These are phyloP conservation scores for Plectranthus barbatus DNA, from an alignment of 257 asterid genomes.

Conservation along the genomic window DNA sequence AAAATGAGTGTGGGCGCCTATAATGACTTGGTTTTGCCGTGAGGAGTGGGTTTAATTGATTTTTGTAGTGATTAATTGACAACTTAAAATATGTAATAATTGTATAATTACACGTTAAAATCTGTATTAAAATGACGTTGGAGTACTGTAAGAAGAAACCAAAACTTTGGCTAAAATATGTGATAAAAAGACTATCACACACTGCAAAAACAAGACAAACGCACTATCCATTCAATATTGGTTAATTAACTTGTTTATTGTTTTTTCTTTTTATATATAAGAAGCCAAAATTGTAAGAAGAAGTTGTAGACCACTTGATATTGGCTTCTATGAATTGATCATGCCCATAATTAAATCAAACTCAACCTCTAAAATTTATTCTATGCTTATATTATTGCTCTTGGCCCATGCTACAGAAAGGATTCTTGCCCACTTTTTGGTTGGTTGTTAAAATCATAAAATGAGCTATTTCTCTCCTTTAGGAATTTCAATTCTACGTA, in stretches of 20 bases:
- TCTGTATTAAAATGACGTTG: background rate
- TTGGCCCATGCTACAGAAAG: conserved; percentile 3
- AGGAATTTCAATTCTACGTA: too few relatives aligned
- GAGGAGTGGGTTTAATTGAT: too few relatives aligned
- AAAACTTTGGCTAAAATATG: background rate
- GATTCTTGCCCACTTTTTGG: background rate
- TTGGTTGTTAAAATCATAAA: background rate
- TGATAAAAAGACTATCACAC: background rate
- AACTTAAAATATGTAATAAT: background rate
- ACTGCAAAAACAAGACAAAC: background rate
- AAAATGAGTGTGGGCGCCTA: too few relatives aligned
- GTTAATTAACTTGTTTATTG: background rate
- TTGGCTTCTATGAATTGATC: background rate
- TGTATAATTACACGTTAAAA: background rate
- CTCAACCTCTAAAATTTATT: background rate
- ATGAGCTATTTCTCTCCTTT: background rate
- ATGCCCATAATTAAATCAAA: background rate
- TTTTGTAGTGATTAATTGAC: too few relatives aligned
- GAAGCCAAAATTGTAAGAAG: background rate
- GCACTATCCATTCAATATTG: background rate
- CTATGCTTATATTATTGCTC: background rate
- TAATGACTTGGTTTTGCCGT: too few relatives aligned
- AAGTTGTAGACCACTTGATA: conserved; percentile 11
- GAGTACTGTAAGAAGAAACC: background rate
- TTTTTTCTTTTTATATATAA: background rate